phyloP scores from a whole-genome alignment of 495 filamentous ascomycete genomes.

The Penicillium turbatum region DNA sequence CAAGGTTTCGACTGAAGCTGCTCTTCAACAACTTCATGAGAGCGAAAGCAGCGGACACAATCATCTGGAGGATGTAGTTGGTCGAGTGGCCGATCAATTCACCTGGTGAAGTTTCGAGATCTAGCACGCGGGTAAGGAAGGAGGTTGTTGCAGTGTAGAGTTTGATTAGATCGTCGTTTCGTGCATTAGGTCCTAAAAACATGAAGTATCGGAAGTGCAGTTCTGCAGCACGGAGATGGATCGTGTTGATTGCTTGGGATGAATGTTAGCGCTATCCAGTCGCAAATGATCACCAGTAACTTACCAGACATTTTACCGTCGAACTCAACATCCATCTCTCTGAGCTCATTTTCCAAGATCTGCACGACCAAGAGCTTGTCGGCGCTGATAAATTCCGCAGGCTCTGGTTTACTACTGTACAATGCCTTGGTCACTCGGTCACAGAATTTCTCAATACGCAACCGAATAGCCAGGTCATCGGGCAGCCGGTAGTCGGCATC shows the following conservation, averaged over 20 bases:
- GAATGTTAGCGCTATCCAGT: conserved; percentile 58
- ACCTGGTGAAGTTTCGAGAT: conserved; percentile 44
- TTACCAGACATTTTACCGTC: conserved; percentile 47
- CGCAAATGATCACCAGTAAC: conserved; percentile 52
- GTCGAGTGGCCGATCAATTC: conserved; percentile 66
- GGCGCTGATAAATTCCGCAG: conserved; percentile 67
- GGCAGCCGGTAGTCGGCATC: conserved; percentile 64
- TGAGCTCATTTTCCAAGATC: conserved; percentile 48
- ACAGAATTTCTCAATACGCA: conserved; percentile 82
- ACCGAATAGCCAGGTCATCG: conserved; percentile 60
- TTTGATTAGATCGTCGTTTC: conserved; percentile 67
- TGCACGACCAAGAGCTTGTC: conserved; percentile 64
- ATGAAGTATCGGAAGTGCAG: conserved; percentile 46
- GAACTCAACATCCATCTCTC: conserved; percentile 51
- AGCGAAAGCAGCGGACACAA: conserved; percentile 80
- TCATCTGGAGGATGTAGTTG: conserved; percentile 91
- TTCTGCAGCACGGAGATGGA: conserved; percentile 45
- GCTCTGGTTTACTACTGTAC: conserved; percentile 77
- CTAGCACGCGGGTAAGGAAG: conserved; percentile 44
- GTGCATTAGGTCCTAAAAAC: conserved; percentile 52
- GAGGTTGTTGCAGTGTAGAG: conserved; percentile 57
- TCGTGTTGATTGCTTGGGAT: conserved; percentile 56
- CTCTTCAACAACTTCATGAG: conserved; percentile 83
- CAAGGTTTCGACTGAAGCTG: conserved; percentile 61
- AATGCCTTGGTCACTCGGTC: conserved; percentile 82